Evolutionary conservation across 768 basidiomycete species (phyloP), one percentile per base, ranked within the genome.

Genomic region (Psilocybe sp.): DNA sequence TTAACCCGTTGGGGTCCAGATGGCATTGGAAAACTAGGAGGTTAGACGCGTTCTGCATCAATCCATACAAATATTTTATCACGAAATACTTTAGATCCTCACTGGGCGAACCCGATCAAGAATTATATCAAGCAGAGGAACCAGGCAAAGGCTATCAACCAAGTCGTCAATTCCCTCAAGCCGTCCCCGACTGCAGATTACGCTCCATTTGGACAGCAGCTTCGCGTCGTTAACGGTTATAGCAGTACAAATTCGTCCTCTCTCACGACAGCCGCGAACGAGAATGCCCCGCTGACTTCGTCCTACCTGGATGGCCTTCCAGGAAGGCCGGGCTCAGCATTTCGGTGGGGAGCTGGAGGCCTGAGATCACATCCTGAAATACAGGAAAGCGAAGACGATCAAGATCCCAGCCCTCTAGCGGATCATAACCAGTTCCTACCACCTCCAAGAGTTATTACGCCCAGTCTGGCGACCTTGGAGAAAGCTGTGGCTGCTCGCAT

Each of bases 401-500:
- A 72, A 48, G 61, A 66, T 44, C 54, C 65, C 41, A 47, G 52
- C 40, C 53, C 63, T 40, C 49, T 62, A 53, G 69, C 71, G 49
- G 64, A 59, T 46, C 57, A 54, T 59, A 62, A 66, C 56, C 48
- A 64, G 56, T 60, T 62, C 12, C 58, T 60, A 53, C 64, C 54
- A 50, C 71, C 64, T 37, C 75, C 70, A 57, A 78, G 77, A 65
- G 71, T 77, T 46, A 87, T 98, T 61, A 82, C 78, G 12, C 94
- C 96, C 35, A 95, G 94, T 47, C 76, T 99, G 49, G 78, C 85
- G 38, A 97, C 96, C 28, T 76, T 98, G 62, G 95, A 99, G 69
- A 94, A 89, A 66, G 92, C 94, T 44, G 91, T 93, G 51, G 87
- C 94, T 32, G 85, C 89, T 36, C 84, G 89, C 64, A 91, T 98